Base-by-base conservation (phyloP, 495 filamentous ascomycete genomes). In the Alectoria sarmentosa region DNA sequence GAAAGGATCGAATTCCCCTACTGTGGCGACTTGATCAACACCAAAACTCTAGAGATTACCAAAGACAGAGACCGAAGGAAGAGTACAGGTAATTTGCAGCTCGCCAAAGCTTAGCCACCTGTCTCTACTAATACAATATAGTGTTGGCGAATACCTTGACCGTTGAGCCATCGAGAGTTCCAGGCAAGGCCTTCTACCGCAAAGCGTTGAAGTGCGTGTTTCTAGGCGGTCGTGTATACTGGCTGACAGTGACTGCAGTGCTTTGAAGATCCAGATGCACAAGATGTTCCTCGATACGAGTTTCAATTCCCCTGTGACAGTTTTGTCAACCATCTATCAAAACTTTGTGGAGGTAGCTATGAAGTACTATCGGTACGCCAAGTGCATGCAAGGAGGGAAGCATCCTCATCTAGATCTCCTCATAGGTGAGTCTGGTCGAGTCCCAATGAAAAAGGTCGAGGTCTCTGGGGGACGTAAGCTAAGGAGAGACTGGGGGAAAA, bases 261-360 rank as follows among this genome's bases (percentile, higher is more conserved):
- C 88, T 0, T 90, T 97, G 78, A 92, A 94, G 71, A 87, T 92
- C 54, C 90, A 94, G 67, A 84, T 90, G 61, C 88, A 95, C 68
- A 80, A 87, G 38, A 95, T 96, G 88, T 92, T 93, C 73, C 87
- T 94, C 63, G 92, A 96, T 71, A 90, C 89, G 5, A 75, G 78
- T 7, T 88, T 92, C 76, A 98, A 97, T 72, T 84, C 85, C 9
- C 69, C 82, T 3, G 55, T 69, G 2, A 89, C 84, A 0, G 89
- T 93, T 6, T 76, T 95, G 6, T 73, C 74, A 9, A 96, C 93
- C 69, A 75, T 95, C 19, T 87, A 92, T 72, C 76, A 83, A 7
- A 86, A 83, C 44, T 92, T 96, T 65, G 63, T 81, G 38, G 90
- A 92, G 65, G 81, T 87, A 5, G 92, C 90, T 2, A 88, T 86